These are phyloP conservation scores for Pueraria montana DNA, from an alignment of 306 rosid genomes.

Conservation along the genomic window DNA sequence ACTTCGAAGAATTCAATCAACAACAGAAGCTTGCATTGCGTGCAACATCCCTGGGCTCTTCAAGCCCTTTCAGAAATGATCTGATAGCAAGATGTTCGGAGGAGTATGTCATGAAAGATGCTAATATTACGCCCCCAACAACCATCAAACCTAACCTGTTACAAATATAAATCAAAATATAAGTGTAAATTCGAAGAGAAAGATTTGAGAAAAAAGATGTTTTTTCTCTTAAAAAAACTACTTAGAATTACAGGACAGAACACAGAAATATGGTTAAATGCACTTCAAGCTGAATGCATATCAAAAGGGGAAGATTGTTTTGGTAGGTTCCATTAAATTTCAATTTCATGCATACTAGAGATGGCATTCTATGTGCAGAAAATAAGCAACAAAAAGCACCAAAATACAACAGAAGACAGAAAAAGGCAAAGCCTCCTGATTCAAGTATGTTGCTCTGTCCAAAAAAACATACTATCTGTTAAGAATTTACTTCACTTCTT, in stretches of 20 bases:
- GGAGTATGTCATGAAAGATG: conserved; percentile 85
- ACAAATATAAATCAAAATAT: conserved; percentile 24
- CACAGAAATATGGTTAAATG: conserved; percentile 8
- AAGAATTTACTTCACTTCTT: conserved; percentile 19
- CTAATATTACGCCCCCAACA: conserved; percentile 71
- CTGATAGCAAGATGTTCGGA: conserved; percentile 85
- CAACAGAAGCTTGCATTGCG: conserved; percentile 61
- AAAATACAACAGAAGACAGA: conserved; percentile 16
- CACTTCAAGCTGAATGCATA: conserved; percentile 31
- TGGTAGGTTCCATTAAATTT: conserved; percentile 21
- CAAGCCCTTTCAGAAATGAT: conserved; percentile 78
- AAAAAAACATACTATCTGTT: conserved; percentile 22
- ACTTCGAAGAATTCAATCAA: conserved; percentile 50
- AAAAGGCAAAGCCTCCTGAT: background rate
- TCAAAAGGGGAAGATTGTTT: conserved; percentile 21
- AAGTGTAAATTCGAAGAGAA: background rate
- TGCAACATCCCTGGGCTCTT: conserved; percentile 61
- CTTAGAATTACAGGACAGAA: background rate
- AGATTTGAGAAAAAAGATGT: conserved; percentile 5
- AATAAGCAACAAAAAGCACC: conserved; percentile 8
- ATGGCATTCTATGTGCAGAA: background rate
- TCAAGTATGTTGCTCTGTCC: conserved; percentile 16
- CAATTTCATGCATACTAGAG: conserved; percentile 13
- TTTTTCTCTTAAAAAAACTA: background rate
- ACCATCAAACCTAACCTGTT: conserved; percentile 89